Conservation (phyloP, 192 early-diverging fungal species). For the Rhizoclosmatium sp. region DNA sequence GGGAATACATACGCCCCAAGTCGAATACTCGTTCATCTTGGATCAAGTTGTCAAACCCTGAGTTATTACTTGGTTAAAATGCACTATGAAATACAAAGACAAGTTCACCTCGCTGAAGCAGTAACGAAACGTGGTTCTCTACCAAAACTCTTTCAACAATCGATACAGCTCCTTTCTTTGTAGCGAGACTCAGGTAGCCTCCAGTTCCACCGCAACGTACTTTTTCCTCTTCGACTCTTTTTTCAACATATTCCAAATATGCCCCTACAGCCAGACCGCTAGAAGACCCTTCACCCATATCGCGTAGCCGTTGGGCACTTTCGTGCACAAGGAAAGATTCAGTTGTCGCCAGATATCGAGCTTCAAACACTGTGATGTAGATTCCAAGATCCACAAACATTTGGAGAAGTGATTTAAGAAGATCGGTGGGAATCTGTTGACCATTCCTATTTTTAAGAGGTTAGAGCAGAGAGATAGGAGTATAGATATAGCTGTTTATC, state of each 20-base stretch:
- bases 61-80: not conserved
- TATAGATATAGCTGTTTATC: not conserved
- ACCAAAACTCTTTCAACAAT: slow-evolving; percentile 75
- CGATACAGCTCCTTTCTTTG: slow-evolving; percentile 66
- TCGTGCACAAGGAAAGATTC: slow-evolving; percentile 28
- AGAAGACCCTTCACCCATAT: not conserved
- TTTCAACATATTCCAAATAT: slow-evolving; percentile 79
- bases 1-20: slow-evolving; percentile 72
- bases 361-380: slow-evolving; percentile 17
- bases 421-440: slow-evolving; percentile 1
- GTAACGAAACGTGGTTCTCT: slow-evolving; percentile 68
- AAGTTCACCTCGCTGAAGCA: slow-evolving; percentile 68
- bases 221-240: slow-evolving; percentile 76
- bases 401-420: slow-evolving; percentile 22
- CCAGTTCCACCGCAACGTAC: slow-evolving; percentile 55
- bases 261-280: slow-evolving; percentile 41
- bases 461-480: not conserved
- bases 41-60: slow-evolving; percentile 79
- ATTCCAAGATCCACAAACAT: slow-evolving; percentile 31
- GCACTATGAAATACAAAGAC: not conserved
- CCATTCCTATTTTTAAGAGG: slow-evolving; percentile 6
- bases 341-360: not conserved
- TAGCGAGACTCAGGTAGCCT: slow-evolving; percentile 77
- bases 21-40: slow-evolving; percentile 69
- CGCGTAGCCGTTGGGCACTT: not conserved